Evolutionary conservation across 306 rosid genomes (phyloP), one percentile per base, ranked within the genome.

Genomic region (Trifolium fragiferum): DNA sequence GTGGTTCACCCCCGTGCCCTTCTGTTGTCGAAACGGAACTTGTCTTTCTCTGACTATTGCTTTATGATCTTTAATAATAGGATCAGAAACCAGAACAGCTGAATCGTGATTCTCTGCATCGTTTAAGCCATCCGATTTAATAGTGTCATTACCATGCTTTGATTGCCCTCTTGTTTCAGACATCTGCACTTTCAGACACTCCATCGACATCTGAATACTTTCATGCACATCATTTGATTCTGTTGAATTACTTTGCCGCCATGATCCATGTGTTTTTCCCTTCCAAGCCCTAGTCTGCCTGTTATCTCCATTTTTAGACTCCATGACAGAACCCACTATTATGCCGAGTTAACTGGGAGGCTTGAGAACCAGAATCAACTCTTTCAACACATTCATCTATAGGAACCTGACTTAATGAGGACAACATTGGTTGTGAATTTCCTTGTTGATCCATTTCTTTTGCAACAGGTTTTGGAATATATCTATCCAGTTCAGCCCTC

Each of bases 361-460:
- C 82, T 54, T 79, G 83, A 40, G 86, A 76, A 59, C 77, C 84
- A 63, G 84, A 76, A 87, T 72, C 88, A 83, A 76, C 81, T 66
- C 73, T 72, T 40, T 57, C 85, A 69, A 68, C 71, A 67, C 40
- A 72, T 51, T 87, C 90, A 71, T 80, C 85, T 10, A 72, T 25
- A 54, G 75, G 57, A 69, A 72, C 78, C 76, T 80, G 93, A 83
- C 76, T 81, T 75, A 70, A 66, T 55, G 86, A 84, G 73, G 75
- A 81, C 76, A 60, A 69, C 57, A 63, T 89, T 58, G 87, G 89
- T 44, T 62, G 78, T 67, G 80, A 12, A 30, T 7, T 85, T 86
- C 90, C 97, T 82, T 94, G 97, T 74, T 92, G 92, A 58, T 92
- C 93, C 93, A 90, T 86, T 81, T 94, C 99, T 86, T 94, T 94